These are phyloP conservation scores for Fomes fomentarius DNA, from an alignment of 1,284 basidiomycete genomes.

Conservation along the genomic window DNA sequence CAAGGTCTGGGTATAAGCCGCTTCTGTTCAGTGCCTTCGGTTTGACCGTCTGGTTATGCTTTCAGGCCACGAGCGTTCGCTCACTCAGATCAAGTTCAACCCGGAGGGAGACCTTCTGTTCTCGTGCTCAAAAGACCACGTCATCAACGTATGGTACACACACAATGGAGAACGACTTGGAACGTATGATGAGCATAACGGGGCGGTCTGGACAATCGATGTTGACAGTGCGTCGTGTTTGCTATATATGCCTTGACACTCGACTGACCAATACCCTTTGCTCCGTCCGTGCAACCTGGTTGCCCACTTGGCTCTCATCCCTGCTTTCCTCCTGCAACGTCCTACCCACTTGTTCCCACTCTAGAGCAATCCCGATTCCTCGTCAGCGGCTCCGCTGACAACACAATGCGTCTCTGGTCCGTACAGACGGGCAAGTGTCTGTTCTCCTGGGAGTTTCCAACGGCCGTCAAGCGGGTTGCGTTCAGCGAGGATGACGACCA, in stretches of 20 bases:
- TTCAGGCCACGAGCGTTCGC: slow-evolving; percentile 95
- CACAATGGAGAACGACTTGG: slow-evolving; percentile 98
- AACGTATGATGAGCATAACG: slow-evolving; percentile 97
- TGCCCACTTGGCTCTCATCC: background rate
- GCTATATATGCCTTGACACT: background rate
- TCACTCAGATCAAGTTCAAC: slow-evolving; percentile 98
- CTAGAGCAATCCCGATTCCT: slow-evolving; percentile 85
- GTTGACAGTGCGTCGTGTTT: slow-evolving; percentile 79
- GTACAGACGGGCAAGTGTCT: slow-evolving; percentile 91
- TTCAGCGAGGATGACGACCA: slow-evolving; percentile 88
- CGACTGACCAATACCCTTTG: slow-evolving; percentile 6
- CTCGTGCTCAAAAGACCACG: slow-evolving; percentile 93
- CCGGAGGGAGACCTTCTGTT: slow-evolving; percentile 95
- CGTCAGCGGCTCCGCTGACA: slow-evolving; percentile 90
- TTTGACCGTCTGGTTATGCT: background rate
- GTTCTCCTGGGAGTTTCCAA: slow-evolving; percentile 96
- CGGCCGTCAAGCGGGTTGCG: slow-evolving; percentile 94
- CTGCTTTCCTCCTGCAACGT: background rate
- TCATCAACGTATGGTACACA: slow-evolving; percentile 98
- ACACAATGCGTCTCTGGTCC: slow-evolving; percentile 91
- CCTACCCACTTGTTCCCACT: background rate
- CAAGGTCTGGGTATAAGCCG: slow-evolving; percentile 30
- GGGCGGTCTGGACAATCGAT: slow-evolving; percentile 96
- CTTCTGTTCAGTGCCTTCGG: background rate
- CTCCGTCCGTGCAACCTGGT: background rate